Conservation (phyloP, 495 filamentous ascomycete species). For the Neurospora sp. region DNA sequence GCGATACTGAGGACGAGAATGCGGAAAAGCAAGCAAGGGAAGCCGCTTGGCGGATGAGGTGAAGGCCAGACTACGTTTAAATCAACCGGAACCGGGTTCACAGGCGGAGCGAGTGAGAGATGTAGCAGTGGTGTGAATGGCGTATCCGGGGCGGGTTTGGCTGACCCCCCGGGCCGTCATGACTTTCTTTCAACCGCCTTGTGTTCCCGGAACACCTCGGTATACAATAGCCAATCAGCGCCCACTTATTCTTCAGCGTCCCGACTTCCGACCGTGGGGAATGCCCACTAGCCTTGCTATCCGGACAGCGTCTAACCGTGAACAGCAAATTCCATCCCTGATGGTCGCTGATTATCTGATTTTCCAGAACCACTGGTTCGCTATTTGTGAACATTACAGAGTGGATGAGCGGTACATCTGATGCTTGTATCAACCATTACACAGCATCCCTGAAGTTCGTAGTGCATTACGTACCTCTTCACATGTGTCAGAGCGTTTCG, state of each 20-base stretch:
- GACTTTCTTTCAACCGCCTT: conserved; percentile 10
- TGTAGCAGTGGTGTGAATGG: conserved; percentile 6
- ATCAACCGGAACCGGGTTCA: neutral
- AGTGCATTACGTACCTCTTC: neutral
- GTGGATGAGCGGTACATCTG: neutral
- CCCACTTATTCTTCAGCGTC: neutral
- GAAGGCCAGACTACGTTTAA: neutral
- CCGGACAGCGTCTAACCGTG: neutral
- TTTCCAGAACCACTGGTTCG: neutral
- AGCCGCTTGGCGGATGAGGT: neutral
- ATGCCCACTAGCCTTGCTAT: neutral
- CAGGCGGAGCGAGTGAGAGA: conserved; percentile 5
- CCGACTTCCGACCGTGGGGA: neutral
- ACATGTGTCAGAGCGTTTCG: neutral
- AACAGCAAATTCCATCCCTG: neutral
- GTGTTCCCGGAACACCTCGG: conserved; percentile 21
- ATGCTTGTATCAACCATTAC: neutral
- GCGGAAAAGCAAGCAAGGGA: neutral
- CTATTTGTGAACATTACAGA: neutral
- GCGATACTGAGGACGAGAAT: neutral
- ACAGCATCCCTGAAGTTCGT: neutral
- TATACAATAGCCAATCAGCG: conserved; percentile 15
- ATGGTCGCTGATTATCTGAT: neutral
- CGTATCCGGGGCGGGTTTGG: neutral
- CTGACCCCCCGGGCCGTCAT: conserved; percentile 2